These are phyloP conservation scores for Nevesoporus exiguus DNA, from an alignment of 768 basidiomycete species.

Conservation along the genomic window DNA sequence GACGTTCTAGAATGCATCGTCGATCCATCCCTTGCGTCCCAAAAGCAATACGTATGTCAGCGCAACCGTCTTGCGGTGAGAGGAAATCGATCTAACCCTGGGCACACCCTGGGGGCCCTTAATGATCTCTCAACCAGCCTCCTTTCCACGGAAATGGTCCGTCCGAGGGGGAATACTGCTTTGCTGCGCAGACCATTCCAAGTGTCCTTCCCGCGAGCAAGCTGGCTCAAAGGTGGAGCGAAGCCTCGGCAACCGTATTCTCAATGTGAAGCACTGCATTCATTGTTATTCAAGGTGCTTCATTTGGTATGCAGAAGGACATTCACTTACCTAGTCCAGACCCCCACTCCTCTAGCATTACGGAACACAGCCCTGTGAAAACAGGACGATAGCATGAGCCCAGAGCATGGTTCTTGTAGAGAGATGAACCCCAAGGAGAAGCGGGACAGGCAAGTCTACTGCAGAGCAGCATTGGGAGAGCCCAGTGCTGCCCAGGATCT, in stretches of 20 bases:
- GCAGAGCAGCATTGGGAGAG: neutral
- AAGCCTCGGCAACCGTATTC: slow-evolving; percentile 76
- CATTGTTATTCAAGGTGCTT: slow-evolving; percentile 11
- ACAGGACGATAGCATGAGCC: slow-evolving; percentile 35
- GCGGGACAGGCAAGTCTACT: neutral
- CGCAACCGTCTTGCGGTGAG: slow-evolving; percentile 2
- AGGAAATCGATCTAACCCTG: slow-evolving; percentile 47
- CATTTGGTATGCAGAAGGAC: slow-evolving; percentile 10
- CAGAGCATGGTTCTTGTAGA: neutral
- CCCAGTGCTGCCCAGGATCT: slow-evolving; percentile 1
- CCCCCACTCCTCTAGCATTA: slow-evolving; percentile 81
- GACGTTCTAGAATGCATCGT: slow-evolving; percentile 80
- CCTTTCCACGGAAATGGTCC: slow-evolving; percentile 63
- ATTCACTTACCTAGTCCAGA: slow-evolving; percentile 59
- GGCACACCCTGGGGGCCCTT: slow-evolving; percentile 64
- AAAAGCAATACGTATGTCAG: slow-evolving; percentile 7
- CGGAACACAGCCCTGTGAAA: slow-evolving; percentile 62
- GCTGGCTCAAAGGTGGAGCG: slow-evolving; percentile 76
- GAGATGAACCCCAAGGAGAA: neutral
- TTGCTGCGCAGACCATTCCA: slow-evolving; percentile 32
- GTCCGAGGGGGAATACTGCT: slow-evolving; percentile 46
- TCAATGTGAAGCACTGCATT: slow-evolving; percentile 53
- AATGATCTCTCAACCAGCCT: slow-evolving; percentile 79
- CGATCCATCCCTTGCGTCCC: slow-evolving; percentile 74
- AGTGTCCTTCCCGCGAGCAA: slow-evolving; percentile 38